A percentile compares a stretch with the other conserved stretches of the same genome.
Conservation (phyloP, 257 asterid species). For the Verbascum thapsus region DNA sequence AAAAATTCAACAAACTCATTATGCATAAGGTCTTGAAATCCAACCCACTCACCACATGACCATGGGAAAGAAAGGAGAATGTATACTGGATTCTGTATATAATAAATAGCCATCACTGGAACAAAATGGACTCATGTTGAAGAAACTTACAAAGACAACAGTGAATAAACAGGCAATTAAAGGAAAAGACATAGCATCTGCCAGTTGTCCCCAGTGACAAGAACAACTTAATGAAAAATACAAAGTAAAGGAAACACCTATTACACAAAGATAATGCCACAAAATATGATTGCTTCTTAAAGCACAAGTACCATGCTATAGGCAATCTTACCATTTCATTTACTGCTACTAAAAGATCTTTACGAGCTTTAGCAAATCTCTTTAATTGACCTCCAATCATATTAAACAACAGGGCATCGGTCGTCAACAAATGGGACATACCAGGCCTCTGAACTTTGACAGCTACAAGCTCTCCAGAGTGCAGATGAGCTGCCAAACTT, state of each 20-base stretch:
- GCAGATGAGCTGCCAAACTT: slow-evolving; percentile 98
- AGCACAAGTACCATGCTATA: slow-evolving; percentile 9
- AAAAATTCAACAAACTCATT: slow-evolving; percentile 27
- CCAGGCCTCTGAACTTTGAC: slow-evolving; percentile 99
- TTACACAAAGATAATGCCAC: neutral
- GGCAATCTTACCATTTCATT: slow-evolving; percentile 82
- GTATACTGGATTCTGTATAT: too few relatives aligned
- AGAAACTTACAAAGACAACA: neutral
- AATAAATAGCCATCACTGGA: neutral
- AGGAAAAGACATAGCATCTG: neutral
- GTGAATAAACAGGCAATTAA: slow-evolving; percentile 4
- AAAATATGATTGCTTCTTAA: slow-evolving; percentile 19
- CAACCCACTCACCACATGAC: slow-evolving; percentile 10
- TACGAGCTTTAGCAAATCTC: slow-evolving; percentile 98
- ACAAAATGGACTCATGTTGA: neutral
- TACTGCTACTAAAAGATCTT: slow-evolving; percentile 89
- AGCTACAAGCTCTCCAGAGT: slow-evolving; percentile 98
- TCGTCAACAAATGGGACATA: slow-evolving; percentile 81
- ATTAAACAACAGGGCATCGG: slow-evolving; percentile 88
- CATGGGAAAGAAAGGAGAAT: slow-evolving; percentile 16
- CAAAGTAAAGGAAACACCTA: slow-evolving; percentile 2
- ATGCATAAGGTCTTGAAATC: slow-evolving; percentile 14
- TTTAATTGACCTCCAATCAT: slow-evolving; percentile 98
- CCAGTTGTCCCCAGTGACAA: neutral
- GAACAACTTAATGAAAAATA: slow-evolving; percentile 5